phyloP scores from a whole-genome alignment of 1,284 basidiomycete species.

The Boletellus sp. region DNA sequence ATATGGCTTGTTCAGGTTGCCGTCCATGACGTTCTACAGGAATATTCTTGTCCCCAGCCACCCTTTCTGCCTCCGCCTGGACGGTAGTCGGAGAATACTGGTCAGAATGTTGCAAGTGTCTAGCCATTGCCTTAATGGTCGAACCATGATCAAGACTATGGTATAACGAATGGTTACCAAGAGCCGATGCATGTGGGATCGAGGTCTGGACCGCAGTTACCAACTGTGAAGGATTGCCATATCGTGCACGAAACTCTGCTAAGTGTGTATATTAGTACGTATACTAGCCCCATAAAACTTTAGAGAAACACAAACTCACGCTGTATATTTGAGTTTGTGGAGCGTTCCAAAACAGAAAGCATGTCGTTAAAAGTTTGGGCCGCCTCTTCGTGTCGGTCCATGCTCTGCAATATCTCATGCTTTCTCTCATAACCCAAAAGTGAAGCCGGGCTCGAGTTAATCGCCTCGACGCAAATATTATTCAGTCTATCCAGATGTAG shows the following conservation, averaged over 20 bases:
- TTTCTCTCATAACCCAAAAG: slow-evolving; percentile 2
- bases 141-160: background rate
- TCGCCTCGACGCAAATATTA: background rate
- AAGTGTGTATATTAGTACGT: background rate
- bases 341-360: background rate
- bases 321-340: background rate
- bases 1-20: background rate
- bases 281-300: background rate
- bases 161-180: no score
- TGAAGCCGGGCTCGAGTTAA: slow-evolving; percentile 4
- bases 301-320: background rate
- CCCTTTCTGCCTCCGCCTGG: background rate
- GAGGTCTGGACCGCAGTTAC: background rate
- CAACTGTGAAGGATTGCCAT: background rate
- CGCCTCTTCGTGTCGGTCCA: slow-evolving; percentile 3
- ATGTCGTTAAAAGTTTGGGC: background rate
- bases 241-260: background rate
- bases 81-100: background rate
- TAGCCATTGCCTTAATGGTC: background rate
- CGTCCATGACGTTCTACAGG: background rate
- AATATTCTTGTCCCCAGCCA: background rate
- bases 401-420: background rate
- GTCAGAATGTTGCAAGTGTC: background rate
- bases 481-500: background rate
- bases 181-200: background rate